These are phyloP conservation scores for Lunularia cruciata DNA, from an alignment of 225 moss, liverwort and hornwort genomes.

Conservation along the genomic window DNA sequence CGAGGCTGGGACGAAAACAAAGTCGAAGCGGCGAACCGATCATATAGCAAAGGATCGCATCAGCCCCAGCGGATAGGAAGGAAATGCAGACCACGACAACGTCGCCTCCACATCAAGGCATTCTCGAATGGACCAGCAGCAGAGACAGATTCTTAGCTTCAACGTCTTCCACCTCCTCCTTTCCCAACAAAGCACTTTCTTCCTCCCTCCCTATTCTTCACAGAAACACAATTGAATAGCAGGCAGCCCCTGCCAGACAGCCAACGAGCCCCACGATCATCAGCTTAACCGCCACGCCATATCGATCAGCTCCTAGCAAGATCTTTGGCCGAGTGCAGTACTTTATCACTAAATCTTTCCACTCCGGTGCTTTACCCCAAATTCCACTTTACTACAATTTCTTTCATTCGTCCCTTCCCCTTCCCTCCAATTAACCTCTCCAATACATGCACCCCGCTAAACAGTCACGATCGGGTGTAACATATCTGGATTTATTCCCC, in stretches of 20 bases:
- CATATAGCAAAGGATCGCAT: not conserved
- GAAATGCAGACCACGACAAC: not conserved
- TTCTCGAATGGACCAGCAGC: not conserved
- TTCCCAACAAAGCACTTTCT: not conserved
- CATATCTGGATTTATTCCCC: too few species aligned
- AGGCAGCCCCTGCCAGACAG: not conserved
- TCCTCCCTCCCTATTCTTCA: not conserved
- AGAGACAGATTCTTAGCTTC: not conserved
- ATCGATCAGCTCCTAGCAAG: not conserved
- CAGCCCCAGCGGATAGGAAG: not conserved
- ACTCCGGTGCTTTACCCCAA: not conserved
- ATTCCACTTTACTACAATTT: not conserved
- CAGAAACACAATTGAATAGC: not conserved
- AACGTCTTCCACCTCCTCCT: not conserved
- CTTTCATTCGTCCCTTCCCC: not conserved
- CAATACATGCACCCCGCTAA: not conserved
- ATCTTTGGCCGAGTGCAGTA: not conserved
- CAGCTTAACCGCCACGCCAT: slow-evolving; percentile 14
- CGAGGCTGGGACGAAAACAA: not conserved
- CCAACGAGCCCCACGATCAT: not conserved
- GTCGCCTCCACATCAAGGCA: not conserved
- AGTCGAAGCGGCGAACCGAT: not conserved
- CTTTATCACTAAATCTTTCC: not conserved
- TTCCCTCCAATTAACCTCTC: not conserved
- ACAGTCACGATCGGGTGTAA: too few species aligned